Conservation (phyloP, 495 filamentous ascomycete species). For the Penicillium arizonense region DNA sequence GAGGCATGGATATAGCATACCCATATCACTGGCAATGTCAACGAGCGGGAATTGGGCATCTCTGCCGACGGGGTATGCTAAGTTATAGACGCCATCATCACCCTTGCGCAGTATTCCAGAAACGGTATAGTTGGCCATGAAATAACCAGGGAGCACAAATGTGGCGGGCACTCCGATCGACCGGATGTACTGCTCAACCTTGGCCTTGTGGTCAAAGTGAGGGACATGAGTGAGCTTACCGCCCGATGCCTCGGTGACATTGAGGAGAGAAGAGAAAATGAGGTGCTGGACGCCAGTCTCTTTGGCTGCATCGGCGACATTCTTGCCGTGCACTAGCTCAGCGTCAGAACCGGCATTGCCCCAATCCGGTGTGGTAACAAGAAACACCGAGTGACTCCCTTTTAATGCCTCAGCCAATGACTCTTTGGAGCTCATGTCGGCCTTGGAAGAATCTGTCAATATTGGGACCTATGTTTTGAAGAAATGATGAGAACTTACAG, state of each 20-base stretch:
- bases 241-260: not conserved
- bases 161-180: conserved; percentile 44
- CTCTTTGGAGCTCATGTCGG: conserved; percentile 31
- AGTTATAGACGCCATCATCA: not conserved
- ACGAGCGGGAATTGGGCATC: not conserved
- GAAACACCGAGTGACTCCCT: conserved; percentile 48
- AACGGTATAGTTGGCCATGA: conserved; percentile 51
- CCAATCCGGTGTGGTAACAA: conserved; percentile 41
- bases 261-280: conserved; percentile 50
- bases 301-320: conserved; percentile 46
- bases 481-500: conserved; percentile 23
- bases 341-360: conserved; percentile 25
- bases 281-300: conserved; percentile 42
- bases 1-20: not conserved
- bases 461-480: too few relatives aligned
- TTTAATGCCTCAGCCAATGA: conserved; percentile 44
- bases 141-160: conserved; percentile 58
- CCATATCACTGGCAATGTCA: not conserved
- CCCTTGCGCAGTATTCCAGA: conserved; percentile 18
- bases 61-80: not conserved
- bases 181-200: conserved; percentile 46
- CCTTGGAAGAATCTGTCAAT: conserved; percentile 10
- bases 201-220: conserved; percentile 44
- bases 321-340: conserved; percentile 42
- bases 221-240: conserved; percentile 23